Evolutionary conservation across 2,329 filamentous ascomycete genomes (phyloP), one percentile per base, ranked within the genome.

Genomic region (Penicillium frequentans): DNA sequence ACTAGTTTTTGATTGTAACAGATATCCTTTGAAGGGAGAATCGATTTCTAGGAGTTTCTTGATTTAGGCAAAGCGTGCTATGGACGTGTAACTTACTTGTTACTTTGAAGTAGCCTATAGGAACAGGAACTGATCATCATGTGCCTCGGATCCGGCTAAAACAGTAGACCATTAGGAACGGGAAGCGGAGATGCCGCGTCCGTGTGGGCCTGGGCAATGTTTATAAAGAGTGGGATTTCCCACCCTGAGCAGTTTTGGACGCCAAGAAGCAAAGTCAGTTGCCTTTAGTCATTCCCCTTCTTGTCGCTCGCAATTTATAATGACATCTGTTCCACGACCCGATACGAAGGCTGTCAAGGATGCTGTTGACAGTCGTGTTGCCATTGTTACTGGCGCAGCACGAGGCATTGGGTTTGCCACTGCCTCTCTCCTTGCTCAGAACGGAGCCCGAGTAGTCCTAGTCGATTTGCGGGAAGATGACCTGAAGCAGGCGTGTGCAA

Each of bases 361-460:
- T 6, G 11, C 51, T 5, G 31, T 55, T 14, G 29, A 31, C 9
- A 54, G 52, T 11, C 49, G 62, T 16, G 53, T 64, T 8, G 63
- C 52, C 21, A 52, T 65, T 11, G 48, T 67, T 10, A 65, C 65
- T 11, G 66, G 64, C 9, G 65, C 63, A 19, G 65, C 66, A 21
- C 44, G 58, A 35, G 66, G 63, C 3, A 67, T 68, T 26, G 63
- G 64, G 2, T 61, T 60, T 37, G 56, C 58, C 8, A 60, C 58
- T 8, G 60, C 64, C 2, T 43, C 51, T 10, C 49, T 64, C 4
- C 58, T 66, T 7, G 61, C 62, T 11, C 44, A 57, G 9, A 55
- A 64, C 44, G 64, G 64, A 5, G 61, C 61, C 11, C 57, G 56
- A 6, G 61, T 68, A 5, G 54, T 67, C 2, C 54, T 68, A 3